phyloP scores from a whole-genome alignment of 306 rosid species.

The Neltuma alba region DNA sequence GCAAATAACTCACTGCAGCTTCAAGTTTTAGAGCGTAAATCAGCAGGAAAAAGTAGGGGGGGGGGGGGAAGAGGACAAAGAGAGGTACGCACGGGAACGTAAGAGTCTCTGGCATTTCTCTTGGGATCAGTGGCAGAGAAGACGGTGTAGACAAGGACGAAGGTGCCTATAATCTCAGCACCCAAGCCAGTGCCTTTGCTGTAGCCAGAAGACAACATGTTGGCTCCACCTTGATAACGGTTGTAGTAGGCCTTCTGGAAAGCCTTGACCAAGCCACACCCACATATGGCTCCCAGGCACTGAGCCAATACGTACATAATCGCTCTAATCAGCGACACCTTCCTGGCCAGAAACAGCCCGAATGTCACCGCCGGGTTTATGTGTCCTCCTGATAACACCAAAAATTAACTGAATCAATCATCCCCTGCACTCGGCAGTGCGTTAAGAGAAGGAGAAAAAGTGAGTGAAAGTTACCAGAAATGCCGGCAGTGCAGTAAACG shows the following conservation, averaged over 20 bases:
- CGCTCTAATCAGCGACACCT: conserved; percentile 51
- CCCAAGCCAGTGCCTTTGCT: conserved; percentile 49
- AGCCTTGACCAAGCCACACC: conserved; percentile 46
- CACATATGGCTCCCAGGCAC: conserved; percentile 48
- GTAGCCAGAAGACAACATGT: conserved; percentile 34
- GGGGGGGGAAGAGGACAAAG: neutral
- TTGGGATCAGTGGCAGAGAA: conserved; percentile 60
- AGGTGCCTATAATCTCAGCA: conserved; percentile 52
- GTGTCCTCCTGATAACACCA: conserved; percentile 44
- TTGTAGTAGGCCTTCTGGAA: conserved; percentile 44
- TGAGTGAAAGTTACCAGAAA: conserved; percentile 38
- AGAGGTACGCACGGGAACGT: conserved; percentile 46
- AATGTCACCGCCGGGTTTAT: conserved; percentile 57
- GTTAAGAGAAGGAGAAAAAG: neutral
- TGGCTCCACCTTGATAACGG: conserved; percentile 48
- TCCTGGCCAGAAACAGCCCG: conserved; percentile 46
- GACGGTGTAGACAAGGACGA: conserved; percentile 55
- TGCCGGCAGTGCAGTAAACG: conserved; percentile 61
- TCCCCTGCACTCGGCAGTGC: neutral
- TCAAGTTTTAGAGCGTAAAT: neutral
- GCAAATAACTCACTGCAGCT: neutral
- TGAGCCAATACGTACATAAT: conserved; percentile 47
- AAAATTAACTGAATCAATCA: neutral
- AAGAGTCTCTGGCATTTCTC: conserved; percentile 51
- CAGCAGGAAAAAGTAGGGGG: neutral